Percentiles rank a stretch among this genome's conserved stretches.
phyloP scores from a whole-genome alignment of 78 protist genomes.

The Dictyostelium purpureum region DNA sequence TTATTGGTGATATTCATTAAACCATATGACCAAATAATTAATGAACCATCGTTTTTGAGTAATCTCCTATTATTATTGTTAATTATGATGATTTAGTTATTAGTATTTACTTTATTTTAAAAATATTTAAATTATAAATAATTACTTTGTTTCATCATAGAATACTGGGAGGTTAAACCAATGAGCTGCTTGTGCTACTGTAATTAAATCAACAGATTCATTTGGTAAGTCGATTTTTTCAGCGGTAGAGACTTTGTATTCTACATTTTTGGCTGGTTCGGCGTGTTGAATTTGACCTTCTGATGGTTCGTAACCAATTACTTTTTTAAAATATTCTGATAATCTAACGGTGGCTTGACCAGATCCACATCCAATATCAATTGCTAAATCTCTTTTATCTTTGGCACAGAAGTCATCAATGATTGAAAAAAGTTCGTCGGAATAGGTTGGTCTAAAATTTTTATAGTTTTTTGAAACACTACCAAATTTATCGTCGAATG shows the following conservation, averaged over 20 bases:
- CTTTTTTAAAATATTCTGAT: constrained; percentile 13
- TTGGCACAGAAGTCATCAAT: not conserved
- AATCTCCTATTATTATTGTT: constrained; percentile 6
- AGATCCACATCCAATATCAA: constrained; percentile 57
- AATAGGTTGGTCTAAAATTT: constrained; percentile 56
- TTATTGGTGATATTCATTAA: not conserved
- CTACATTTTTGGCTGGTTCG: not conserved
- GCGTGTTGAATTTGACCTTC: constrained; percentile 16
- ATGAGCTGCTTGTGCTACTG: constrained; percentile 54
- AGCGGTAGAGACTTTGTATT: constrained; percentile 45
- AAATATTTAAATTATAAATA: no score
- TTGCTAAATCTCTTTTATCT: not conserved
- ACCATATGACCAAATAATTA: constrained; percentile 28
- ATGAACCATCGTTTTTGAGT: constrained; percentile 10
- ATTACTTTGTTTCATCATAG: not conserved
- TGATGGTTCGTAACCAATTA: constrained; percentile 57
- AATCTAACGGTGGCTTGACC: constrained; percentile 63
- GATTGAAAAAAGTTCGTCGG: constrained; percentile 33
- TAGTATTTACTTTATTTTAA: no score
- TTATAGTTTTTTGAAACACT: not conserved
- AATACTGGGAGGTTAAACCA: constrained; percentile 24
- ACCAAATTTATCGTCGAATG: constrained; percentile 25
- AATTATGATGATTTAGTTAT: not conserved
- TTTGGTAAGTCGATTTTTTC: constrained; percentile 18
- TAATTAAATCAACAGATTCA: constrained; percentile 23